These are phyloP conservation scores for Tuber calosporum DNA, from an alignment of 495 filamentous ascomycete species.

Conservation along the genomic window DNA sequence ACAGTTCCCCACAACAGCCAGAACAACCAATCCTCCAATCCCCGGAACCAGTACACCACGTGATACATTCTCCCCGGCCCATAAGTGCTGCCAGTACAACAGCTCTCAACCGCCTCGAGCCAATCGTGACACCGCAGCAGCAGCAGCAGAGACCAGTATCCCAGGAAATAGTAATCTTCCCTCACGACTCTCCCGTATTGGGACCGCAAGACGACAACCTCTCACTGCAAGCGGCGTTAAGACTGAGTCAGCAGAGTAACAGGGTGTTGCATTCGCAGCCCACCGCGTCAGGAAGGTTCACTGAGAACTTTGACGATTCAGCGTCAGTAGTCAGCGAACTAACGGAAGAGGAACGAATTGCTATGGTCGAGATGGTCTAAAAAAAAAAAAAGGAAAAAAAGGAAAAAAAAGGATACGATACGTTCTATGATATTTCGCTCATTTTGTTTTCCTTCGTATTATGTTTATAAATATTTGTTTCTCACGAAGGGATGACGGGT, in stretches of 20 bases:
- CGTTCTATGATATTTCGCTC: not conserved
- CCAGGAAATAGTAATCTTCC: not conserved
- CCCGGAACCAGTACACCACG: not conserved
- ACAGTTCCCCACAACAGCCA: not conserved
- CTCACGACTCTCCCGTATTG: not conserved
- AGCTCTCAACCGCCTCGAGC: not conserved
- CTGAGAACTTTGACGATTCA: slow-evolving; percentile 1
- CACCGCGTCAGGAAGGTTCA: not conserved
- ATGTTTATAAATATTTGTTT: not conserved
- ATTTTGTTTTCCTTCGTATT: not conserved
- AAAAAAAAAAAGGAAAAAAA: too few relatives aligned
- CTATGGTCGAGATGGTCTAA: not conserved
- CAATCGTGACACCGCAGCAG: not conserved
- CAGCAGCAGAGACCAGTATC: slow-evolving; percentile 3
- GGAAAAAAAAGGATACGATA: too few relatives aligned
- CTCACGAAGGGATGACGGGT: slow-evolving; percentile 1
- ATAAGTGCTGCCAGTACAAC: not conserved
- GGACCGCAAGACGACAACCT: not conserved
- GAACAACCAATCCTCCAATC: not conserved
- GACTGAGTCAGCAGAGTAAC: not conserved
- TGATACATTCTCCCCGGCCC: not conserved
- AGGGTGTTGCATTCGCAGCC: not conserved
- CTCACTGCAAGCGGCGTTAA: not conserved
- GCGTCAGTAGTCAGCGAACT: not conserved
- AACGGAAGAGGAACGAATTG: not conserved